Percentiles rank a stretch among this genome's conserved stretches.
phyloP scores from a whole-genome alignment of 345 rosid species.

The Citrus reticulata region DNA sequence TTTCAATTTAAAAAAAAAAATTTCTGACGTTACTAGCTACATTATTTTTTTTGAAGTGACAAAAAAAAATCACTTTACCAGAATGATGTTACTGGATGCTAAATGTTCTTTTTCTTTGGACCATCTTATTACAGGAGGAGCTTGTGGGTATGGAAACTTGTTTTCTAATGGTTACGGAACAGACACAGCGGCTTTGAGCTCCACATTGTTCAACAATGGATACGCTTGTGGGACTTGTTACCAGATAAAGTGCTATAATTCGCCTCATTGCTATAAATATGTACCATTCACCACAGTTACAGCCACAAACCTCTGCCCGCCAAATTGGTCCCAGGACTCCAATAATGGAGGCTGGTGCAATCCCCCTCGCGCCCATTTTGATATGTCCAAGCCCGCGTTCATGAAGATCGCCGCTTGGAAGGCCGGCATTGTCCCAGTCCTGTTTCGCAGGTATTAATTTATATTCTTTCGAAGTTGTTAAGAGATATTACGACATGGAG shows the following conservation, averaged over 20 bases:
- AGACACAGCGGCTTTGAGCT: conserved; percentile 66
- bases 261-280: conserved; percentile 43
- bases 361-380: conserved; percentile 80
- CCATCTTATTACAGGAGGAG: conserved; percentile 49
- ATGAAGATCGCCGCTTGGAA: conserved; percentile 83
- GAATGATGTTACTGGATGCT: not conserved
- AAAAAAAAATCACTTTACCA: too few relatives aligned
- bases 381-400: conserved; percentile 87
- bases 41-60: too few relatives aligned
- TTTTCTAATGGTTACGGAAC: conserved; percentile 62
- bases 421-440: conserved; percentile 77
- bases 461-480: too few relatives aligned
- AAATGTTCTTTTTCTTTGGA: not conserved
- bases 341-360: conserved; percentile 90
- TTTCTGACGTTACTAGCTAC: too few relatives aligned
- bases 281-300: conserved; percentile 52
- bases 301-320: conserved; percentile 84
- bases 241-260: conserved; percentile 56
- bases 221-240: conserved; percentile 74
- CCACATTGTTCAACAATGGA: conserved; percentile 68
- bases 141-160: conserved; percentile 83
- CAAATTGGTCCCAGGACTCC: conserved; percentile 58
- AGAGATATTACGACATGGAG: too few relatives aligned
- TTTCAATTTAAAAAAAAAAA: too few relatives aligned
- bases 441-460: conserved; percentile 50